Evolutionary conservation across 345 rosid genomes (phyloP).

Genomic region (Sisymbrium altissimum): DNA sequence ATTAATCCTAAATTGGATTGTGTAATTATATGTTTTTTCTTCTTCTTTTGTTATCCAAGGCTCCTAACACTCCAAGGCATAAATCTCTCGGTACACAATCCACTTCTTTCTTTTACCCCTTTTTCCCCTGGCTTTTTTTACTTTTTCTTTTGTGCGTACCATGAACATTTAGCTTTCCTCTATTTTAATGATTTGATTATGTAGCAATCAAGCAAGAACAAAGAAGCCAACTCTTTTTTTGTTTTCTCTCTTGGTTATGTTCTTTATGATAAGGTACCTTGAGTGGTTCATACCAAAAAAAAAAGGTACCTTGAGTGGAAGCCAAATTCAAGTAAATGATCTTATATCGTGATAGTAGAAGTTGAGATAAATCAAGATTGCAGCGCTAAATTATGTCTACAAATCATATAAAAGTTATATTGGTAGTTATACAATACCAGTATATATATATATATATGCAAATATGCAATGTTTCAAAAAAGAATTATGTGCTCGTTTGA

Average conservation of each 20-base stretch:
- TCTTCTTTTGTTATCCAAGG: constrained; percentile 19
- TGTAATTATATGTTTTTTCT: not conserved
- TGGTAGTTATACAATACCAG: too few species aligned
- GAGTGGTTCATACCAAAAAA: too few species aligned
- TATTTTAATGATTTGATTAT: not conserved
- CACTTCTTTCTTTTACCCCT: not conserved
- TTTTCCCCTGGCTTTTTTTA: not conserved
- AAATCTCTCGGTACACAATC: constrained; percentile 19
- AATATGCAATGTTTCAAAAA: too few species aligned
- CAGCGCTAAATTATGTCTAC: too few species aligned
- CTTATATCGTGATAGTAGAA: constrained; percentile 2
- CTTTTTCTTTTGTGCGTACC: not conserved
- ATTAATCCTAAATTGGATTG: not conserved
- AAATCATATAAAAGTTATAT: too few species aligned
- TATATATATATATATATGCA: too few species aligned
- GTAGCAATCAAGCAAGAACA: not conserved
- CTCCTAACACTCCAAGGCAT: constrained; percentile 4
- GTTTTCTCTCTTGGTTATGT: not conserved
- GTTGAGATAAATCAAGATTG: not conserved
- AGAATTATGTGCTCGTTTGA: too few species aligned
- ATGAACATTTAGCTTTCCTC: not conserved
- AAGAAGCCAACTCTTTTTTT: not conserved
- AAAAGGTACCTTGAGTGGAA: constrained; percentile 5
- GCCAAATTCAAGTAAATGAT: not conserved
- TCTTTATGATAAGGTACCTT: constrained; percentile 9